Percentiles rank a stretch among this genome's conserved stretches.
phyloP scores from a whole-genome alignment of 441 rosid species.

The Euphorbia celastroides region DNA sequence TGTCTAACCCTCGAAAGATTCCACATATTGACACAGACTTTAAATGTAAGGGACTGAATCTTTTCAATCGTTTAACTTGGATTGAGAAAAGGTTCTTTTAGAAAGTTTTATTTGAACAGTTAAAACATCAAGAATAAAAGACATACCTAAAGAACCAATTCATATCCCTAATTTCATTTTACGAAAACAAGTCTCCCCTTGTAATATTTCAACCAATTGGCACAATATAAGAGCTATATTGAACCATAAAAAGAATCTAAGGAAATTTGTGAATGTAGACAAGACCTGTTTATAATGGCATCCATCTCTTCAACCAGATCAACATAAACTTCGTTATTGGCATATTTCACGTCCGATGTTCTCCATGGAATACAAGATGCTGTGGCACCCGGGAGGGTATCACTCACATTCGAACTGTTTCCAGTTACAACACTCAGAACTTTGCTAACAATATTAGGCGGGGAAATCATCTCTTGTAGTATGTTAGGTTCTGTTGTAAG shows the following conservation, averaged over 20 bases:
- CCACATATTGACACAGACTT: background rate
- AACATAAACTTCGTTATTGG: slow-evolving; percentile 83
- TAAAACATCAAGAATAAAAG: background rate
- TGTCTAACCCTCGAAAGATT: background rate
- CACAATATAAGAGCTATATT: slow-evolving; percentile 8
- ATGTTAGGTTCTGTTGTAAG: slow-evolving; percentile 92
- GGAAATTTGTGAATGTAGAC: slow-evolving; percentile 1
- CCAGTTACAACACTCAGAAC: slow-evolving; percentile 94
- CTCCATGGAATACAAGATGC: slow-evolving; percentile 96
- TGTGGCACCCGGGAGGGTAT: slow-evolving; percentile 80
- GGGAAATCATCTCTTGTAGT: slow-evolving; percentile 92
- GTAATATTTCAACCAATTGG: background rate
- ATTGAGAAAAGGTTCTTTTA: background rate
- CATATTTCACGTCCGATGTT: slow-evolving; percentile 73
- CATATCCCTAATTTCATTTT: background rate
- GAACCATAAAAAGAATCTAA: slow-evolving; percentile 6
- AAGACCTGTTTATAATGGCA: slow-evolving; percentile 71
- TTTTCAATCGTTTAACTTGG: background rate
- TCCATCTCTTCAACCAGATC: slow-evolving; percentile 97
- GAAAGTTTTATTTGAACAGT: background rate
- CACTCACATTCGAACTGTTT: slow-evolving; percentile 72
- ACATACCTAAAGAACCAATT: background rate
- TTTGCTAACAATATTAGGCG: slow-evolving; percentile 85
- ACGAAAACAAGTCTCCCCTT: background rate
- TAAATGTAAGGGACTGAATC: background rate